Conservation (phyloP, 768 basidiomycete genomes). For the Fomitopsis serialis region DNA sequence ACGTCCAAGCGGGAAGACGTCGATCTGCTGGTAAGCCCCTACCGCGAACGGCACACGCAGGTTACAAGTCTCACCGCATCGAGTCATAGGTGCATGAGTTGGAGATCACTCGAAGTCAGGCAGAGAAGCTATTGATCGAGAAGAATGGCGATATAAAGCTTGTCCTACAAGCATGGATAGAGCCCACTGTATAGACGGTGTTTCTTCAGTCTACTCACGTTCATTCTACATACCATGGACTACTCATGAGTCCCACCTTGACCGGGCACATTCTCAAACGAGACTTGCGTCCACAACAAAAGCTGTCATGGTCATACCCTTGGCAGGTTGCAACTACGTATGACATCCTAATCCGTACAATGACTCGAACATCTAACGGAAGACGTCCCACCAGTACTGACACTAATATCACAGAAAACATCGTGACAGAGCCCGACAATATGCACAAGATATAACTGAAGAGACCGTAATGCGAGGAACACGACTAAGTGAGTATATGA, state of each 20-base stretch:
- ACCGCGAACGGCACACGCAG: neutral
- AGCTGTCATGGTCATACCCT: too few species aligned
- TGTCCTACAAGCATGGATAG: constrained; percentile 32
- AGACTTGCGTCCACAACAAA: too few species aligned
- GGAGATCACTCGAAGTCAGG: constrained; percentile 52
- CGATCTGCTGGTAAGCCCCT: constrained; percentile 58
- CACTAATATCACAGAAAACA: too few species aligned
- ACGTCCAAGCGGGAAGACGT: constrained; percentile 54
- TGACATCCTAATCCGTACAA: too few species aligned
- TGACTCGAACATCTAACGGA: too few species aligned
- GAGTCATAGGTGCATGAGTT: constrained; percentile 49
- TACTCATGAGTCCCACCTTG: too few species aligned
- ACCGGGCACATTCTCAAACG: too few species aligned
- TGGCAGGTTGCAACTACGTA: too few species aligned
- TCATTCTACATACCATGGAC: neutral
- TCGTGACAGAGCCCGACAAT: too few species aligned
- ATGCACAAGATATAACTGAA: neutral
- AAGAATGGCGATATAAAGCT: constrained; percentile 48
- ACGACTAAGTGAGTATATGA: neutral
- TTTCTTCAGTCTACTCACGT: neutral
- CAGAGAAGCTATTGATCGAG: constrained; percentile 52
- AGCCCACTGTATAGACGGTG: neutral
- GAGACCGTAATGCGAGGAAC: neutral
- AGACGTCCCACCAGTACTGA: too few species aligned
- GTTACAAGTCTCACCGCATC: neutral